These are phyloP conservation scores for Amesomyces nigricolor DNA, from an alignment of 2,329 filamentous ascomycete species.

Conservation along the genomic window DNA sequence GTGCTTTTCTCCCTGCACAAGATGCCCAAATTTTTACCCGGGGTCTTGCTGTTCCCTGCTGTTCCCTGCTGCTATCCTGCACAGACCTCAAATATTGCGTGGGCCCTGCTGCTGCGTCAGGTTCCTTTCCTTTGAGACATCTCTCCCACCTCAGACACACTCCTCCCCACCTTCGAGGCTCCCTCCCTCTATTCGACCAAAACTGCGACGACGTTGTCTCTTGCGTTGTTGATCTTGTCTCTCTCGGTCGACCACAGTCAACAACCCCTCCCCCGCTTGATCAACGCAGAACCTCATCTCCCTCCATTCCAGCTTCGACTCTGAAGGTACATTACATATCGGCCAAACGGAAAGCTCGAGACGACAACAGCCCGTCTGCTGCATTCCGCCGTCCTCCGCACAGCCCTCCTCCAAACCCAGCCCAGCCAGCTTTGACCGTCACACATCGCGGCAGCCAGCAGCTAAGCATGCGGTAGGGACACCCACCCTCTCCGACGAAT, in stretches of 20 bases:
- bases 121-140: conserved; percentile 12
- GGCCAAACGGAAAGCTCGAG: background rate
- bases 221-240: background rate
- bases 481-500: conserved; percentile 8
- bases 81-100: conserved; percentile 19
- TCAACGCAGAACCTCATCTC: background rate
- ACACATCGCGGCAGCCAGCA: background rate
- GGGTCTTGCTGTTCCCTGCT: conserved; percentile 4
- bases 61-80: background rate
- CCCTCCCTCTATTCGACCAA: no score
- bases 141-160: conserved; percentile 10
- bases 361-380: background rate
- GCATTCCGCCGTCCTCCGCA: conserved; percentile 7
- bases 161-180: conserved; percentile 14
- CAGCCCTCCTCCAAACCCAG: background rate
- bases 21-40: conserved; percentile 14
- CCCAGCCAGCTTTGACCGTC: background rate
- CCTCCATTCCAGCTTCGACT: conserved; percentile 6
- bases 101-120: conserved; percentile 2
- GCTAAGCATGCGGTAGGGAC: conserved; percentile 21
- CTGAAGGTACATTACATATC: background rate
- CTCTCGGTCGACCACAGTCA: background rate
- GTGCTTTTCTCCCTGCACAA: conserved; percentile 15
- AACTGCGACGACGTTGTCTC: background rate
- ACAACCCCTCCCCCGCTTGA: background rate